Evolutionary conservation across 768 basidiomycete genomes (phyloP).

Genomic region (Podaxis sp.): DNA sequence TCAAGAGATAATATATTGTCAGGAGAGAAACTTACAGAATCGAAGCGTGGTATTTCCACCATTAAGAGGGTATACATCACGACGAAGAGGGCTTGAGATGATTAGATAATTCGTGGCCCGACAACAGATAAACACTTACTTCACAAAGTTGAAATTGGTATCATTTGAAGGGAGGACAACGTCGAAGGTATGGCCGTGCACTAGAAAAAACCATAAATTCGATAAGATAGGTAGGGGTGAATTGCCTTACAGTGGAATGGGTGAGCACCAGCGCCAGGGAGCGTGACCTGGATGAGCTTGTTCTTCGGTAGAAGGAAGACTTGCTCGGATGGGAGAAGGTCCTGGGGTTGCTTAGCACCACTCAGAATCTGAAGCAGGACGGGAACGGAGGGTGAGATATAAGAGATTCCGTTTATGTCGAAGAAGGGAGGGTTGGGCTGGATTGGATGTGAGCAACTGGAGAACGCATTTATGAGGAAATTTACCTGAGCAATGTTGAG

Average conservation of each 20-base stretch:
- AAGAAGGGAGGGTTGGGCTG: constrained; percentile 9
- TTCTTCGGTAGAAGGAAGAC: constrained; percentile 7
- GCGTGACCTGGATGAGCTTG: constrained; percentile 7
- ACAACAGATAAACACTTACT: background rate
- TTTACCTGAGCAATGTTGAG: background rate
- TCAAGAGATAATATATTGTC: background rate
- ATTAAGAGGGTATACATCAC: constrained; percentile 18
- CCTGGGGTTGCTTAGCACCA: constrained; percentile 4
- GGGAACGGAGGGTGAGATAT: constrained; percentile 3
- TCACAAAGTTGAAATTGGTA: constrained; percentile 10
- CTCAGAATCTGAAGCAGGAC: constrained; percentile 15
- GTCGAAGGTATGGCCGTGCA: constrained; percentile 29
- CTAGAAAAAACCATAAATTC: background rate
- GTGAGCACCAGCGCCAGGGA: constrained; percentile 8
- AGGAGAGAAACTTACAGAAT: background rate
- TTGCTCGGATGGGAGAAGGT: constrained; percentile 11
- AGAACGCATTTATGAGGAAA: too few species aligned
- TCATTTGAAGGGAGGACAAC: constrained; percentile 18
- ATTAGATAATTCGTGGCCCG: background rate
- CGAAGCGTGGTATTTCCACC: constrained; percentile 19
- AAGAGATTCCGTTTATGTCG: constrained; percentile 11
- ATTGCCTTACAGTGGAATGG: constrained; percentile 10
- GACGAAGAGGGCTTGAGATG: constrained; percentile 17
- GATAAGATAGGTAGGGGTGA: background rate
- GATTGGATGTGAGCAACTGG: constrained; percentile 2